Conservation (phyloP, 768 basidiomycete genomes). For the Podaxis sp. region DNA sequence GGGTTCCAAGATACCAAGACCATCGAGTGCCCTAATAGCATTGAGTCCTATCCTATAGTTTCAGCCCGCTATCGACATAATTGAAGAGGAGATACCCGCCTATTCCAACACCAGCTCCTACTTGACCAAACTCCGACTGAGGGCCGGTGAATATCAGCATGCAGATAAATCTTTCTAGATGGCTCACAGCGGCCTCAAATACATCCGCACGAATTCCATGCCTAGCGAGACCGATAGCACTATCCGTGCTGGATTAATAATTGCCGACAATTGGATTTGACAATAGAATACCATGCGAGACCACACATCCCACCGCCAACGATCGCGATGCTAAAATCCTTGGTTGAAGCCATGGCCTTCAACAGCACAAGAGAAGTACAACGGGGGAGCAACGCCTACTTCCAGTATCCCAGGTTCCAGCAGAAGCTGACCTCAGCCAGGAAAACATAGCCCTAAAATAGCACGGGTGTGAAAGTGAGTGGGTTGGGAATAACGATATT, state of each 20-base stretch:
- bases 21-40: slow-evolving; percentile 43
- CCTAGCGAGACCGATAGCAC: slow-evolving; percentile 42
- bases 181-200: slow-evolving; percentile 51
- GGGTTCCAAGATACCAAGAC: slow-evolving; percentile 43
- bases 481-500: background rate
- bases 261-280: background rate
- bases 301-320: slow-evolving; percentile 59
- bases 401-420: background rate
- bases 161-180: no score
- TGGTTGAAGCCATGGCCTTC: slow-evolving; percentile 20
- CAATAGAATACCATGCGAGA: slow-evolving; percentile 36
- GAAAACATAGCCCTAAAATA: background rate
- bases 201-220: slow-evolving; percentile 46
- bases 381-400: background rate
- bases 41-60: slow-evolving; percentile 41
- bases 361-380: background rate
- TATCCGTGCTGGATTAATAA: slow-evolving; percentile 12
- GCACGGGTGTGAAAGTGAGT: background rate
- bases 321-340: slow-evolving; percentile 50
- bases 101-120: slow-evolving; percentile 56
- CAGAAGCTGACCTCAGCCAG: background rate
- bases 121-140: slow-evolving; percentile 48
- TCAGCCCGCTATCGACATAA: background rate
- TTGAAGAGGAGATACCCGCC: slow-evolving; percentile 30
- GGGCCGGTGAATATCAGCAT: background rate